These are phyloP conservation scores for Letharia columbiana DNA, from an alignment of 495 filamentous ascomycete species.

Conservation along the genomic window DNA sequence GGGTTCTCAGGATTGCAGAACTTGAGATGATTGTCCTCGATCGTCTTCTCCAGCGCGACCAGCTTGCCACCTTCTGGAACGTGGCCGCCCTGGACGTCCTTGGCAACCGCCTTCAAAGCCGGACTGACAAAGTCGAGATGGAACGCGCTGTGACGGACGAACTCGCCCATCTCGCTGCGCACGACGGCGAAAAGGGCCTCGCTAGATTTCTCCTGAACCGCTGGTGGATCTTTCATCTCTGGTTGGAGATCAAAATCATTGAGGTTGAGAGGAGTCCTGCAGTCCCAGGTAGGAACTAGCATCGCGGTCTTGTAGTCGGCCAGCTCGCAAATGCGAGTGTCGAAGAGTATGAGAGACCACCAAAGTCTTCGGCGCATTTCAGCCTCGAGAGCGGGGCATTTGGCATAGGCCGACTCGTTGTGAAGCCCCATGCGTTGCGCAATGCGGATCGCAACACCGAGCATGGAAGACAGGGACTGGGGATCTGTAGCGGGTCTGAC, in stretches of 20 bases:
- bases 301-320: constrained; percentile 30
- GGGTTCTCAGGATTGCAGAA: constrained; percentile 42
- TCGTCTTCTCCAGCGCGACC: constrained; percentile 32
- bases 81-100: constrained; percentile 18
- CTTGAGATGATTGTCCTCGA: constrained; percentile 42
- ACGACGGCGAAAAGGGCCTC: constrained; percentile 46
- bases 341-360: constrained; percentile 49
- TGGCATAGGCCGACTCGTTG: constrained; percentile 33
- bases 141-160: constrained; percentile 37
- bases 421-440: constrained; percentile 48
- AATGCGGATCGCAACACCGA: constrained; percentile 45
- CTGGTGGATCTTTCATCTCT: constrained; percentile 40
- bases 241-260: constrained; percentile 47
- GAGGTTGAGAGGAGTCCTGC: constrained; percentile 44
- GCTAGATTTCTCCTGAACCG: constrained; percentile 31
- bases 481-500: constrained; percentile 38
- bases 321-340: constrained; percentile 44
- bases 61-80: constrained; percentile 30
- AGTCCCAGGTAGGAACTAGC: constrained; percentile 49
- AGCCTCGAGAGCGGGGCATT: constrained; percentile 37
- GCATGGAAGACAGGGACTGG: constrained; percentile 44
- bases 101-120: constrained; percentile 35
- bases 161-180: constrained; percentile 42
- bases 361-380: constrained; percentile 53
- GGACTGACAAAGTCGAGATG: constrained; percentile 46